Evolutionary conservation across 257 asterid genomes (phyloP), one percentile per base, ranked within the genome.

Genomic region (Cordia subcordata): DNA sequence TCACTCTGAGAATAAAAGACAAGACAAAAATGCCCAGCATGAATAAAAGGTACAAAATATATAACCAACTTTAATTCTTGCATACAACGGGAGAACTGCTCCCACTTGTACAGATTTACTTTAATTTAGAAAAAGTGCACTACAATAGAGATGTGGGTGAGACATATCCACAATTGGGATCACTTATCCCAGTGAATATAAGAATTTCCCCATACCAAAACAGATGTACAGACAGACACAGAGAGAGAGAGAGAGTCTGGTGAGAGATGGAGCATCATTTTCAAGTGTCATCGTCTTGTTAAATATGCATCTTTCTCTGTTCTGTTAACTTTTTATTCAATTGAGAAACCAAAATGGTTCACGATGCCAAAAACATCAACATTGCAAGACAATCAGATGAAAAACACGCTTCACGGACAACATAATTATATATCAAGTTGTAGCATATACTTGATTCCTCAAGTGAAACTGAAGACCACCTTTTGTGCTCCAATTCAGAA

Each of bases 1-100:
- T 87, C 90, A 51, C 75, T 82, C 95, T 84, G 88, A 51, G 27
- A 18, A 58, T 18, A 13, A 58, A 18, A 16, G 10, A 47, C 38
- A 22, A 21, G 9, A 49, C 0, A 5, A 15, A 11, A n/a, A n/a
- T n/a, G 3, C 20, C 20, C 16, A 3, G 54, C 11, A 8, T 1
- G 20, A 17, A 49, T 49, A 49, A 15, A 49, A 49, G 23, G 16
- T n/a, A 49, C 10, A 3, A 2, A 46, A 16, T 47, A 5, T 20
- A 15, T 9, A 47, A 10, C 16, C 16, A 10, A 15, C 16, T 3
- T 4, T 3, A 0, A 47, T 2, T 9, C 47, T 42, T 47, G 53
- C 20, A 0, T 27, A 27, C 35, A 27, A 1, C 35, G 35, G 6
- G 35, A 27, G 35, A 27, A 27, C 1, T 47, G 18, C 53, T 8